Evolutionary conservation across 2,329 filamentous ascomycete genomes (phyloP), one percentile per base, ranked within the genome.

Genomic region (Ophiostoma piceae): DNA sequence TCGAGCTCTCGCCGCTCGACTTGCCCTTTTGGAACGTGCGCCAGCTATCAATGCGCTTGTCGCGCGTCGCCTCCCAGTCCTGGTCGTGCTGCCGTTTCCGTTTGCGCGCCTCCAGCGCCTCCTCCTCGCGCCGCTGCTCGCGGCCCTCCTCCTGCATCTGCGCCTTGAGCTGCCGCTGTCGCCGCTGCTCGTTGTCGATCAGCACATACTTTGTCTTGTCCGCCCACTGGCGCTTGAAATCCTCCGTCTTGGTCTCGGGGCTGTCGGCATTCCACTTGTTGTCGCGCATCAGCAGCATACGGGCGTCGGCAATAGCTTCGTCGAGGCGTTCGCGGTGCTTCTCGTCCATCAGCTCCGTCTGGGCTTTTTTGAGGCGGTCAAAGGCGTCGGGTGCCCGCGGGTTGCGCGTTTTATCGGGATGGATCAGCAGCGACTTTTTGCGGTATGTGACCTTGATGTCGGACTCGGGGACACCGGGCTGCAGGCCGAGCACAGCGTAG

Each of bases 361-460:
- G 93, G 0, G 95, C 95, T 80, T 98, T 97, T 77, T 97, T 97
- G 37, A 99, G 86, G 11, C 94, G 89, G 80, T 99, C 95, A 78
- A 99, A 99, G 74, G 95, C 95, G 76, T 98, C 95, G 3, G 95
- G 94, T 0, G 95, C 95, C 67, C 84, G 87, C 0, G 92, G 90
- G 77, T 99, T 98, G 77, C 89, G 89, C 70, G 95, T 97, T 80
- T 99, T 99, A 83, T 99, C 95, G 7, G 95, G 95, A 83, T 99
- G 95, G 82, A 99, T 98, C 67, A 99, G 88, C 70, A 99, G 89
- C n/a, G 95, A 99, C 80, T 97, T 98, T 76, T 92, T 94, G 83
- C 95, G 94, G 82, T 98, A 99, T 74, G 87, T 87, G 75, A 90
- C 84, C 81, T 97, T 98, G 84, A 99, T 98, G 81, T 98, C 95